Conservation (phyloP, 2,329 filamentous ascomycete genomes). For the Exutisphaerella laricina region DNA sequence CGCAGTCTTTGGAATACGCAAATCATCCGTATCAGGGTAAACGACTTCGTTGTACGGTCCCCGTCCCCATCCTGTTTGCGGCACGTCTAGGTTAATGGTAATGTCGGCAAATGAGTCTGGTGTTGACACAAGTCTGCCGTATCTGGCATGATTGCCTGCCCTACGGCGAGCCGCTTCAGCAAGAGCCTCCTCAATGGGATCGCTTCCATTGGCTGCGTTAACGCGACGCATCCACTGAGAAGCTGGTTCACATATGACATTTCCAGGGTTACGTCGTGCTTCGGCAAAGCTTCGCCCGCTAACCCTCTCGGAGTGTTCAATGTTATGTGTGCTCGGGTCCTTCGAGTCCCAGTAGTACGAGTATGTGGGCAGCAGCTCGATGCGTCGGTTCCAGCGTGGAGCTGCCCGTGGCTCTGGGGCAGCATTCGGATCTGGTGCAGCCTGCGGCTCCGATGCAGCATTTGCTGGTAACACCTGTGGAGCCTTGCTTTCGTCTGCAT, state of each 20-base stretch:
- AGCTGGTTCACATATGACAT: neutral
- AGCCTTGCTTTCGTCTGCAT: conserved; percentile 32
- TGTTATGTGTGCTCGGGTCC: conserved; percentile 41
- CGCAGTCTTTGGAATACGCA: conserved; percentile 71
- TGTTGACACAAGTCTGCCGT: conserved; percentile 63
- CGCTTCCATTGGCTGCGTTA: no score
- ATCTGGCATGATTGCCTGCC: conserved; percentile 16
- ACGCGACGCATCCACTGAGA: no score
- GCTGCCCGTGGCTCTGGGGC: conserved; percentile 23
- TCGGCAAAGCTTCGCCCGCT: conserved; percentile 41
- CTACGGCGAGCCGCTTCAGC: conserved; percentile 2
- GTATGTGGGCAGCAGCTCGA: conserved; percentile 39
- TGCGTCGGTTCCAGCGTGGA: conserved; percentile 40
- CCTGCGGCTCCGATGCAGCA: conserved; percentile 8
- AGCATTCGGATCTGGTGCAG: conserved; percentile 20
- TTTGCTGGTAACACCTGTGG: conserved; percentile 25
- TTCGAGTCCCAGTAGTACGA: conserved; percentile 43
- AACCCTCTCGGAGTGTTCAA: conserved; percentile 43
- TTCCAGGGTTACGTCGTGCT: conserved; percentile 10
- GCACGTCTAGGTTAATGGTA: conserved; percentile 59
- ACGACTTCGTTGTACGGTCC: conserved; percentile 61
- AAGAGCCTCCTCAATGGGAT: neutral
- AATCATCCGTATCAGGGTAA: conserved; percentile 59
- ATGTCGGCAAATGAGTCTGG: conserved; percentile 60
- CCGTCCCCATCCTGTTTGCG: conserved; percentile 73